Evolutionary conservation across 495 filamentous ascomycete species (phyloP).

Genomic region (Penicillium maclennaniae): DNA sequence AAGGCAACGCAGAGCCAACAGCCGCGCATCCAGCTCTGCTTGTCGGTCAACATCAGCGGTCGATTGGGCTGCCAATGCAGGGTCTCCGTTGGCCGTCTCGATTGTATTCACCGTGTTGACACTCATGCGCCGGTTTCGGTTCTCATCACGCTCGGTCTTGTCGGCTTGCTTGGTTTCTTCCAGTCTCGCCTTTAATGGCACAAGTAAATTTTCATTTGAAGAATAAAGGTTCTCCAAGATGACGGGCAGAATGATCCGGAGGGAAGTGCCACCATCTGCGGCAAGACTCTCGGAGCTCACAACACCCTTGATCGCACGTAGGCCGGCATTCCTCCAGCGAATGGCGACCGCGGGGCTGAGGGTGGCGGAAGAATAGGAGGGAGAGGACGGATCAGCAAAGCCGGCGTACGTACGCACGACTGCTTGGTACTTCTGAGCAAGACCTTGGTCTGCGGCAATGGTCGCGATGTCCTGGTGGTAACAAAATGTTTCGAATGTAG

Average conservation of each 20-base stretch:
- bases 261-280: slow-evolving; percentile 66
- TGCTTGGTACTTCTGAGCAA: slow-evolving; percentile 74
- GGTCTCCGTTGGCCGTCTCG: slow-evolving; percentile 63
- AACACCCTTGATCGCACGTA: slow-evolving; percentile 74
- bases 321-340: slow-evolving; percentile 75
- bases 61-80: slow-evolving; percentile 65
- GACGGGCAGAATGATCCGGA: slow-evolving; percentile 72
- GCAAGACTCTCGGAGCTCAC: slow-evolving; percentile 73
- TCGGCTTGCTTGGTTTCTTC: slow-evolving; percentile 59
- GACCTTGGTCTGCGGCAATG: slow-evolving; percentile 75
- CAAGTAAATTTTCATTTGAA: slow-evolving; percentile 64
- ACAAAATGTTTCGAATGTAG: slow-evolving; percentile 81
- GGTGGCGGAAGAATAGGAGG: slow-evolving; percentile 41
- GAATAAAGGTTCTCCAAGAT: slow-evolving; percentile 82
- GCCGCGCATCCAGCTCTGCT: slow-evolving; percentile 80
- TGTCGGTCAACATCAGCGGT: slow-evolving; percentile 79
- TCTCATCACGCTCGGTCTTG: slow-evolving; percentile 57
- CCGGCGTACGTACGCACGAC: slow-evolving; percentile 73
- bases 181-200: slow-evolving; percentile 56
- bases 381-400: slow-evolving; percentile 54
- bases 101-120: slow-evolving; percentile 70
- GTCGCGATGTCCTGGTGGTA: slow-evolving; percentile 72
- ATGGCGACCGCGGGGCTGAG: slow-evolving; percentile 65
- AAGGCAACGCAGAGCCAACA: slow-evolving; percentile 76
- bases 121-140: slow-evolving; percentile 65